These are phyloP conservation scores for Backusella mclennaniae DNA, from an alignment of 192 early-diverging fungal species.

Conservation along the genomic window DNA sequence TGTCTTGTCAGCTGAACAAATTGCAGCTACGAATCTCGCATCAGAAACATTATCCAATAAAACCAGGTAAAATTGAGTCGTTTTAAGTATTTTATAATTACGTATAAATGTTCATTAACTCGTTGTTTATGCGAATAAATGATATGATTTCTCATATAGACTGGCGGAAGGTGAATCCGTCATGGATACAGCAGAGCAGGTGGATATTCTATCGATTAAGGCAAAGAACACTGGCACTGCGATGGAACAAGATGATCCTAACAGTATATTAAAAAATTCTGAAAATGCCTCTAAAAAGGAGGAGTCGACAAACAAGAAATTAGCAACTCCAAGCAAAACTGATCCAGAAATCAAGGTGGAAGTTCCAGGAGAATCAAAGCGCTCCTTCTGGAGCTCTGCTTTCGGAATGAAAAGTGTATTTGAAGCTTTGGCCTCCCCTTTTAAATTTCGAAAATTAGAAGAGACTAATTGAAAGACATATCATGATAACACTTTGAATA, in stretches of 20 bases:
- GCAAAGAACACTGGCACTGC: background rate
- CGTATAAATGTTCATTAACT: background rate
- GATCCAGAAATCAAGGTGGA: background rate
- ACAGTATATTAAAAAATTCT: background rate
- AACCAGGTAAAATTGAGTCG: background rate
- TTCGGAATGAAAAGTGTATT: constrained; percentile 2
- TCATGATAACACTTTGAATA: background rate
- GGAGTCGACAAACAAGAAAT: background rate
- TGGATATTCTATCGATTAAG: background rate
- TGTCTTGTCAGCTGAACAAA: constrained; percentile 6
- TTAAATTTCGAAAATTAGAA: background rate
- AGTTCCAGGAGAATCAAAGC: background rate
- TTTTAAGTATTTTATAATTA: background rate
- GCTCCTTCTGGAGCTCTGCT: background rate
- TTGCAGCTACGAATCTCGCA: background rate
- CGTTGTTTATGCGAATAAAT: background rate
- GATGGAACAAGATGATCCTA: background rate
- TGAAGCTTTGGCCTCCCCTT: background rate
- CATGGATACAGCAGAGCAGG: background rate
- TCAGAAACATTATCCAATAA: background rate
- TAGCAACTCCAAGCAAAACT: background rate
- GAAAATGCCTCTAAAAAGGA: background rate
- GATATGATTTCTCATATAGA: background rate
- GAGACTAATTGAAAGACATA: background rate
- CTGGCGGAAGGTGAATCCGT: background rate